Evolutionary conservation across 257 asterid genomes (phyloP).

Genomic region (Cruciata laevipes): DNA sequence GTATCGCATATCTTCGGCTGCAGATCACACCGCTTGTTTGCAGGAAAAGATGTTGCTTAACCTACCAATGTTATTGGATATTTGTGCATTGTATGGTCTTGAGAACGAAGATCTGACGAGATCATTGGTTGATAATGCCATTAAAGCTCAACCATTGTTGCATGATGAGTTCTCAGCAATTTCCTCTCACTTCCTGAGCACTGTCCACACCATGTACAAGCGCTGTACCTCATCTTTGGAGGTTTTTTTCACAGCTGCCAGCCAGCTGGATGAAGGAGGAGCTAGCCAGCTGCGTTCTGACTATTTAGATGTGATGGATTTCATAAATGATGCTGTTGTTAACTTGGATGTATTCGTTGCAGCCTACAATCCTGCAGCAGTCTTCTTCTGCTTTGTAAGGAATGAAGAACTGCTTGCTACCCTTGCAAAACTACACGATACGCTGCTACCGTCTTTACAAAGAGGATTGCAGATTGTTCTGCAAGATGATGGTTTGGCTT

Average conservation of each 20-base stretch:
- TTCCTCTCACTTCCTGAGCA: slow-evolving; percentile 52
- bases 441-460: slow-evolving; percentile 67
- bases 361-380: slow-evolving; percentile 70
- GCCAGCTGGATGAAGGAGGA: no score
- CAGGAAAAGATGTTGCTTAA: slow-evolving; percentile 87
- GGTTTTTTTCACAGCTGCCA: slow-evolving; percentile 53
- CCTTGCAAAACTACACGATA: slow-evolving; percentile 72
- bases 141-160: slow-evolving; percentile 66
- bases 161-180: slow-evolving; percentile 53
- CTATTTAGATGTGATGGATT: slow-evolving; percentile 96
- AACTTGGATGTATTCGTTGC: slow-evolving; percentile 73
- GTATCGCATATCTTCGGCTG: slow-evolving; percentile 76
- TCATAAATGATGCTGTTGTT: slow-evolving; percentile 84
- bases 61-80: slow-evolving; percentile 76
- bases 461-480: slow-evolving; percentile 45
- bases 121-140: slow-evolving; percentile 63
- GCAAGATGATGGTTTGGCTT: slow-evolving; percentile 40
- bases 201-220: slow-evolving; percentile 63
- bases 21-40: slow-evolving; percentile 79
- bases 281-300: slow-evolving; percentile 58
- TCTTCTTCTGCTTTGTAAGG: slow-evolving; percentile 66
- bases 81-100: slow-evolving; percentile 77
- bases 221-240: slow-evolving; percentile 75
- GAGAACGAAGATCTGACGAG: slow-evolving; percentile 87
- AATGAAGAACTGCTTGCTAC: slow-evolving; percentile 68